phyloP scores from a whole-genome alignment of 2,329 filamentous ascomycete species.

The Zymoseptoria ardabiliae region DNA sequence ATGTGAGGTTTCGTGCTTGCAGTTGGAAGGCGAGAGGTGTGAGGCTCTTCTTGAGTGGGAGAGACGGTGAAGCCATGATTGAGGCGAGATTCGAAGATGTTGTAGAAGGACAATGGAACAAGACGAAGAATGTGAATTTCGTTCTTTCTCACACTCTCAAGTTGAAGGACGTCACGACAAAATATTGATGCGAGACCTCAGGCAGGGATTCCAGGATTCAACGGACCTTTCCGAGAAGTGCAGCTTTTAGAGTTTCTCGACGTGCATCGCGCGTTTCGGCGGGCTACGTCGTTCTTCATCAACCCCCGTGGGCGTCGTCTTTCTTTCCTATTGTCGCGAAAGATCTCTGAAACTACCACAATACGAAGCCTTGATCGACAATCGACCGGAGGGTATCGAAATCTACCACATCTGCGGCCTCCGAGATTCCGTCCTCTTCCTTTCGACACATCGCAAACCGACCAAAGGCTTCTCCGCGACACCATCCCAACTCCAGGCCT shows the following conservation, averaged over 20 bases:
- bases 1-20: conserved; percentile 12
- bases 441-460: not conserved
- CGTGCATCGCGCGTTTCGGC: not conserved
- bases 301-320: not conserved
- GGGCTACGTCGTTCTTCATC: not conserved
- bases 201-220: not conserved
- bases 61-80: conserved; percentile 4
- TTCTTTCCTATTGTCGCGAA: not conserved
- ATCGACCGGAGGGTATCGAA: not conserved
- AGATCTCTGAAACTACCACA: not conserved
- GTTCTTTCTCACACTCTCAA: not conserved
- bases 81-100: not conserved
- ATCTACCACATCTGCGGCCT: not conserved
- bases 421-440: not conserved
- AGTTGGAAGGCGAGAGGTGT: conserved; percentile 27
- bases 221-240: not conserved
- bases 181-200: not conserved
- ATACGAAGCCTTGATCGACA: not conserved
- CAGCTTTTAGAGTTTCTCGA: not conserved
- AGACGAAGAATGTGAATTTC: not conserved
- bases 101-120: not conserved
- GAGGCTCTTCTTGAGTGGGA: conserved; percentile 22
- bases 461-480: not conserved
- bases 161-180: not conserved
- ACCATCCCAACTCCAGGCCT: not conserved